phyloP scores from a whole-genome alignment of 2,329 filamentous ascomycete species.

The Grosmannia serpens region DNA sequence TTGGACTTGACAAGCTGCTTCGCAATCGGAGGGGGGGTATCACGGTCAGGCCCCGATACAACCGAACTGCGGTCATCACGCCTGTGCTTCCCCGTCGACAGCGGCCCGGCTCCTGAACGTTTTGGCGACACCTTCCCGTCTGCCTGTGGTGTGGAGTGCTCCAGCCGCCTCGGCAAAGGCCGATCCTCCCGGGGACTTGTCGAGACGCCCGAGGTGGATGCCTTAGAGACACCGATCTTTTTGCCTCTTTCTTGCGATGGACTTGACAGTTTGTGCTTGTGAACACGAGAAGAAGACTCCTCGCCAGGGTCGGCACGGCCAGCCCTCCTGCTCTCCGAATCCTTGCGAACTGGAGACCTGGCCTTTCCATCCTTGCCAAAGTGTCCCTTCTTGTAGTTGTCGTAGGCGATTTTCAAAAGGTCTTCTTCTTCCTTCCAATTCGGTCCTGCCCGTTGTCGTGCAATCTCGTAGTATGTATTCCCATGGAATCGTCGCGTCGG shows the following conservation, averaged over 20 bases:
- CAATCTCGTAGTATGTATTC: slow-evolving; percentile 78
- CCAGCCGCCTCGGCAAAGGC: slow-evolving; percentile 12
- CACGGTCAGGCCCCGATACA: slow-evolving; percentile 39
- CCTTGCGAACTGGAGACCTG: slow-evolving; percentile 36
- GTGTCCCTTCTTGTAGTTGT: slow-evolving; percentile 46
- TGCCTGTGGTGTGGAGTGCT: slow-evolving; percentile 28
- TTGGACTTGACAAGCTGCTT: slow-evolving; percentile 39
- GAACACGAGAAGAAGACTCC: slow-evolving; percentile 23
- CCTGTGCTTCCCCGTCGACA: slow-evolving; percentile 2
- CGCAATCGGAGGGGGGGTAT: slow-evolving; percentile 35
- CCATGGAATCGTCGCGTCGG: slow-evolving; percentile 68
- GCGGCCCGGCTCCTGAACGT: slow-evolving; percentile 24
- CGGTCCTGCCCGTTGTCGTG: slow-evolving; percentile 68
- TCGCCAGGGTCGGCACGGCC: slow-evolving; percentile 33
- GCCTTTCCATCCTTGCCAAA: slow-evolving; percentile 31
- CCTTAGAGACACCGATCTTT: slow-evolving; percentile 23
- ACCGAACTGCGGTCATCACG: slow-evolving; percentile 29
- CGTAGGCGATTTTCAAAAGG: slow-evolving; percentile 64
- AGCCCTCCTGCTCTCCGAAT: slow-evolving; percentile 30
- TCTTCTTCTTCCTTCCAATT: slow-evolving; percentile 85
- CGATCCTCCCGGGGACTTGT: slow-evolving; percentile 39
- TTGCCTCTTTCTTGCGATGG: slow-evolving; percentile 33
- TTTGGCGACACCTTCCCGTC: slow-evolving; percentile 39
- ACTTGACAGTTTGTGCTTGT: slow-evolving; percentile 37
- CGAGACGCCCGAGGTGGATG: slow-evolving; percentile 13